Conservation (phyloP, 192 early-diverging fungal genomes). For the Coemansia sp. region DNA sequence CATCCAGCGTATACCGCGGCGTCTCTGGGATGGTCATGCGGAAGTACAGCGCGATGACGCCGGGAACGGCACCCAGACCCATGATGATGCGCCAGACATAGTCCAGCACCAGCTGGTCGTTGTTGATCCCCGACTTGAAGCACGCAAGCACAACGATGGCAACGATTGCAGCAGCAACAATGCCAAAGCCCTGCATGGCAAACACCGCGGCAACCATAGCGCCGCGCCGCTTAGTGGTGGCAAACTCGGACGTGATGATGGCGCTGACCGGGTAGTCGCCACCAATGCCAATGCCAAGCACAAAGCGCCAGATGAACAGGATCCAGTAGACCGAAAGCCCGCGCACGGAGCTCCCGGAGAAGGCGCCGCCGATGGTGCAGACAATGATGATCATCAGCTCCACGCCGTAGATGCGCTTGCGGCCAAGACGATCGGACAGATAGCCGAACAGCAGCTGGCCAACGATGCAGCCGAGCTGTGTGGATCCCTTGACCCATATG, state of each 20-base stretch:
- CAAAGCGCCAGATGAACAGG: conserved; percentile 81
- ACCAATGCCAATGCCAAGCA: conserved; percentile 90
- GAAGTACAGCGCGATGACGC: conserved; percentile 81
- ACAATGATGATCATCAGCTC: conserved; percentile 90
- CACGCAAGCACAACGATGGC: conserved; percentile 67
- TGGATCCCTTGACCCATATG: conserved; percentile 81
- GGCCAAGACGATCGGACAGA: conserved; percentile 83
- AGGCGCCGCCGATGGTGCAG: conserved; percentile 75
- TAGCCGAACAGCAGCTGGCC: conserved; percentile 89
- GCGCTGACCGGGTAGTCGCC: conserved; percentile 93
- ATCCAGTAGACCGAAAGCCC: conserved; percentile 67
- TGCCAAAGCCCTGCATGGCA: conserved; percentile 92
- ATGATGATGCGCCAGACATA: conserved; percentile 87
- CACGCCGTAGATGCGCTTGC: conserved; percentile 89
- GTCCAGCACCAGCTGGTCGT: conserved; percentile 68
- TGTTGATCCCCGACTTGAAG: conserved; percentile 65
- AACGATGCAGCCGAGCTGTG: conserved; percentile 84
- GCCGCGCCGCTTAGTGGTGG: conserved; percentile 75
- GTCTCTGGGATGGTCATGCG: conserved; percentile 92
- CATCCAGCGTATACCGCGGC: conserved; percentile 81
- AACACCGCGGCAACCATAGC: conserved; percentile 90
- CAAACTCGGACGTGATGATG: conserved; percentile 91
- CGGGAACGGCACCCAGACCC: conserved; percentile 81
- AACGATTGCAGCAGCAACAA: conserved; percentile 76
- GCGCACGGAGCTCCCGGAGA: conserved; percentile 64